phyloP scores from a whole-genome alignment of 192 early-diverging fungal species.

The Allomyces macrogynus region DNA sequence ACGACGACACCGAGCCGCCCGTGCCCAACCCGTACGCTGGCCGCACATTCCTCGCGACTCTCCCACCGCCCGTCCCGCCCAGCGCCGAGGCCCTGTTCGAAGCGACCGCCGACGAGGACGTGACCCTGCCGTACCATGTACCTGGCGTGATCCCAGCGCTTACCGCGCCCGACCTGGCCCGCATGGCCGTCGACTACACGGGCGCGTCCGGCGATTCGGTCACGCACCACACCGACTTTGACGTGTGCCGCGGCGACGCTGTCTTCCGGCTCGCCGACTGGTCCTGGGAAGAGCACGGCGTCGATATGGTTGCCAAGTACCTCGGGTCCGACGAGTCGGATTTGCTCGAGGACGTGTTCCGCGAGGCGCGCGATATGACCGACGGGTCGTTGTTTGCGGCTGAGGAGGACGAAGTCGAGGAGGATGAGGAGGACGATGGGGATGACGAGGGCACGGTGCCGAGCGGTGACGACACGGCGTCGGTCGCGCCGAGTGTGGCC shows the following conservation, averaged over 20 bases:
- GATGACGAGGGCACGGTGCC: too few species aligned
- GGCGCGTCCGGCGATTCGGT: not conserved
- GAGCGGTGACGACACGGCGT: too few species aligned
- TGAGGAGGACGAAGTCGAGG: not conserved
- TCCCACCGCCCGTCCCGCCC: too few species aligned
- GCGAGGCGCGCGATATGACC: constrained; percentile 26
- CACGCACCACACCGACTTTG: constrained; percentile 13
- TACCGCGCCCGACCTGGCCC: not conserved
- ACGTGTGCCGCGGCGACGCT: constrained; percentile 8
- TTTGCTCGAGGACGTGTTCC: constrained; percentile 23
- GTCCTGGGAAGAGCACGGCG: constrained; percentile 38
- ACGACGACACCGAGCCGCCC: too few species aligned
- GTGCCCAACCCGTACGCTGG: too few species aligned
- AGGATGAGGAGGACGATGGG: not conserved
- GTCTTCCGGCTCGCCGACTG: constrained; percentile 29
- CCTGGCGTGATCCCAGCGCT: not conserved
- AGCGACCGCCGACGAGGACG: too few species aligned
- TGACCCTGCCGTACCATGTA: too few species aligned
- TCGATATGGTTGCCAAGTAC: constrained; percentile 20
- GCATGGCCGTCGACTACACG: not conserved
- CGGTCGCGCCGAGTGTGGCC: too few species aligned
- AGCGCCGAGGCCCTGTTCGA: too few species aligned
- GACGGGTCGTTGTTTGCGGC: constrained; percentile 16
- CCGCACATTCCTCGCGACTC: too few species aligned
- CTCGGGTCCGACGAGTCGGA: constrained; percentile 24